Base-by-base conservation (phyloP, 257 asterid genomes). In the Penstemon newberryi region DNA sequence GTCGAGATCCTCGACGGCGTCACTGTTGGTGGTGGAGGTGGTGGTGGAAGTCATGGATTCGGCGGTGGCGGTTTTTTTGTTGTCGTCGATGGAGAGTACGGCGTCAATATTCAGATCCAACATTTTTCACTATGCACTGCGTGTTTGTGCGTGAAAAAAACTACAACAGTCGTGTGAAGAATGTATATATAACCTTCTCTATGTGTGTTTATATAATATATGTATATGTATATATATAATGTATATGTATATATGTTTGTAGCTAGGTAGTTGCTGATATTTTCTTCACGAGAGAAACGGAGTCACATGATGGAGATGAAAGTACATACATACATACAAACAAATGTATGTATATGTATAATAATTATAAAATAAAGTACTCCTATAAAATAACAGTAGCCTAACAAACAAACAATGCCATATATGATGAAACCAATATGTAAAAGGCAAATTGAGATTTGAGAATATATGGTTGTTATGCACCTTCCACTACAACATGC, bases 41-140 rank as follows among this genome's bases (percentile, higher is more conserved):
- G 77, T 74, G 44, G 69, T 67, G 46, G 84, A 77, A 12, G 82
- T 70, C 4, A 61, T 75, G 9, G 90, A 80, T 45, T 58, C 66
- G 8, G 40, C 73, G 53, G 74, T 79, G 6, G 15, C 78, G 53
- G 50, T 43, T 68, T 65, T 79, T 7, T 64, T 61, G 37, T 81
- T 85, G 51, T 77, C 77, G 65, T 78, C 80, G 9, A 55, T 25
- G 1, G 82, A 75, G 11, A 70, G 40, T 8, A 40, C 80, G 38
- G 81, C 83, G 53, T 78, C 83, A 4, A 73, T 56, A 61, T 84
- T 84, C 64, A 84, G 87, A 84, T 84, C 87, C 82, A 84, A 76
- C 90, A 82, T 25, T 25, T 79, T 60, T 71, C 69, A 45, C 56
- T 7, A 39, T 36, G 69, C 37, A 51, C 7, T 4, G 51, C 60